Evolutionary conservation across 148 eudicot genomes (phyloP).

Genomic region (Simmondsia chinensis): DNA sequence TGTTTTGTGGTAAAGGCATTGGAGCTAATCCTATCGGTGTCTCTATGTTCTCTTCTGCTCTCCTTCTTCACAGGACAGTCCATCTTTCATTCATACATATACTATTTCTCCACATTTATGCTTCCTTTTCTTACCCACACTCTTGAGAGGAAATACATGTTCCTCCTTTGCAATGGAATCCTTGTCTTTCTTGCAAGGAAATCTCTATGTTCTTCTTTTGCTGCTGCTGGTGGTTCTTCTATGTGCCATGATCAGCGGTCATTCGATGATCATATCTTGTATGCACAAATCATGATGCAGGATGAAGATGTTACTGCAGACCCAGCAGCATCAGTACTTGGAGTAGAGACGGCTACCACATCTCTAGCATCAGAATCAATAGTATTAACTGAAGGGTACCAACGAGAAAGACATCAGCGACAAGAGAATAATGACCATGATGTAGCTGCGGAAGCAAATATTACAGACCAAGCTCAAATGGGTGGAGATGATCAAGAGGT

Average conservation of each 20-base stretch:
- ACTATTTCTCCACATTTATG: slow-evolving; percentile 9
- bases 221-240: not conserved
- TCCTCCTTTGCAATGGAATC: slow-evolving; percentile 35
- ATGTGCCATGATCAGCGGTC: not conserved
- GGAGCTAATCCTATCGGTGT: slow-evolving; percentile 14
- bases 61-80: slow-evolving; percentile 8
- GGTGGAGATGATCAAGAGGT: not conserved
- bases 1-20: slow-evolving; percentile 7
- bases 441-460: not conserved
- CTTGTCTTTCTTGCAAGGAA: slow-evolving; percentile 15
- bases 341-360: too few species aligned
- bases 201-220: slow-evolving; percentile 1
- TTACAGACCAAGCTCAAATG: too few species aligned
- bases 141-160: slow-evolving; percentile 25
- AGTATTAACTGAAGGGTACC: too few species aligned
- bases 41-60: slow-evolving; percentile 17
- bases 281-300: too few species aligned
- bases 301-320: too few species aligned
- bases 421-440: slow-evolving; percentile 1
- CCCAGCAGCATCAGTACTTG: too few species aligned
- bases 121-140: slow-evolving; percentile 8
- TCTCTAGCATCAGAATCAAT: too few species aligned
- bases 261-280: not conserved
- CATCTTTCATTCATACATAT: slow-evolving; percentile 7
- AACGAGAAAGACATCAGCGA: too few species aligned